Evolutionary conservation across 192 early-diverging fungal genomes (phyloP), one percentile per base, ranked within the genome.

Genomic region (Coemansia erecta): DNA sequence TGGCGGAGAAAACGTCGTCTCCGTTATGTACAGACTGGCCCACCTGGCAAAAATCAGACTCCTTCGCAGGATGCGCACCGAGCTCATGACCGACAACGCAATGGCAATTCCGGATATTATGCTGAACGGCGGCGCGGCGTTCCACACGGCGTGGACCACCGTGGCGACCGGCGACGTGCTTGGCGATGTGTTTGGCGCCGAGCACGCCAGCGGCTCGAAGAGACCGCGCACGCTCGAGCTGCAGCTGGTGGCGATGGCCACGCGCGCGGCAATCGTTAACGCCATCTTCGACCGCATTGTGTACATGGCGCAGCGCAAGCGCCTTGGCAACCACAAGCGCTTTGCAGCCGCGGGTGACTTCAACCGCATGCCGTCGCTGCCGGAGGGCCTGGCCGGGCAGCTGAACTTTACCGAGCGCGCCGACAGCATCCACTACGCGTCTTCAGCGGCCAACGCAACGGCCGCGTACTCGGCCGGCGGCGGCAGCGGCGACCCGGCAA

Each of bases 401-500:
- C 28, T 31, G 28, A 31, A 7, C 28, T 31, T 31, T 31, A 31
- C 28, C 28, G 28, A 31, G 45, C 18, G 8, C 9, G 13, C 17
- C 45, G 17, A 17, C 45, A 19, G 45, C 28, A 31, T 31, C 28
- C 28, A 31, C 28, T 31, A 31, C 28, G 28, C 28, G 18, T 47
- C 45, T 7, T 3, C 8, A 8, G 10, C 4, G 4, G 18, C 45
- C 45, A 19, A 21, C 19, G 18, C 21, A n/a, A 9, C 45, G 8
- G 45, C 18, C n/a, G 45, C 18, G 45, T 19, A 21, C 21, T 47
- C 45, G 45, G 15, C 45, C n/a, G 45, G 53, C 15, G 53, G 53
- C 33, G 28, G 23, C 52, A 28, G 43, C 22, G 45, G 35, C 33
- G 51, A 39, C 17, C 23, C 41, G 53, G 54, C 41, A 3, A 9